phyloP scores from a whole-genome alignment of 2,329 filamentous ascomycete species.

The Sporothrix euskadiensis region DNA sequence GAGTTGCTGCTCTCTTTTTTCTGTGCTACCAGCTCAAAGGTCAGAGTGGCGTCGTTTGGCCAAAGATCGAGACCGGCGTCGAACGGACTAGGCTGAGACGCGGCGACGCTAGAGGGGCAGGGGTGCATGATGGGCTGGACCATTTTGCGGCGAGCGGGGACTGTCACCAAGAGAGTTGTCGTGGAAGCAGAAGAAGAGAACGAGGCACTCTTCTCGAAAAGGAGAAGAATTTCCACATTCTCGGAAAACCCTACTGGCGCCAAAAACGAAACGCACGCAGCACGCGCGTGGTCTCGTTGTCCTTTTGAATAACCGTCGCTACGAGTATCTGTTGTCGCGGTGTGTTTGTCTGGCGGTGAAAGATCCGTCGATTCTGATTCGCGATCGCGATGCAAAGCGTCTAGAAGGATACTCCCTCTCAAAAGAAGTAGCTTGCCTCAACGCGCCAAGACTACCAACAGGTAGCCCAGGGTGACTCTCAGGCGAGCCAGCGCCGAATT shows the following conservation, averaged over 20 bases:
- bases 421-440: not conserved
- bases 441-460: not conserved
- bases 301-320: not conserved
- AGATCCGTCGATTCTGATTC: not conserved
- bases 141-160: not conserved
- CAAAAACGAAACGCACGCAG: not conserved
- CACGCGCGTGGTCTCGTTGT: not conserved
- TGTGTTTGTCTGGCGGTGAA: not conserved
- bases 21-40: not conserved
- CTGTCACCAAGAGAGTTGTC: not conserved
- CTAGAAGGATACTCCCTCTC: not conserved
- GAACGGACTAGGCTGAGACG: conserved; percentile 25
- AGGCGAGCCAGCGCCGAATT: not conserved
- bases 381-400: not conserved
- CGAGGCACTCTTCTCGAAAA: no score
- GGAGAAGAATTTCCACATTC: not conserved
- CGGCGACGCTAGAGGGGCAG: not conserved
- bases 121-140: not conserved
- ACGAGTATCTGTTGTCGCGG: not conserved
- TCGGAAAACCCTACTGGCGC: not conserved
- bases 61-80: conserved; percentile 27
- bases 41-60: conserved; percentile 1
- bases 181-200: no score
- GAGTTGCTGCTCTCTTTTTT: not conserved
- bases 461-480: not conserved